Evolutionary conservation across 2,329 filamentous ascomycete genomes (phyloP).

Genomic region (Atkinsonella hypoxylon): DNA sequence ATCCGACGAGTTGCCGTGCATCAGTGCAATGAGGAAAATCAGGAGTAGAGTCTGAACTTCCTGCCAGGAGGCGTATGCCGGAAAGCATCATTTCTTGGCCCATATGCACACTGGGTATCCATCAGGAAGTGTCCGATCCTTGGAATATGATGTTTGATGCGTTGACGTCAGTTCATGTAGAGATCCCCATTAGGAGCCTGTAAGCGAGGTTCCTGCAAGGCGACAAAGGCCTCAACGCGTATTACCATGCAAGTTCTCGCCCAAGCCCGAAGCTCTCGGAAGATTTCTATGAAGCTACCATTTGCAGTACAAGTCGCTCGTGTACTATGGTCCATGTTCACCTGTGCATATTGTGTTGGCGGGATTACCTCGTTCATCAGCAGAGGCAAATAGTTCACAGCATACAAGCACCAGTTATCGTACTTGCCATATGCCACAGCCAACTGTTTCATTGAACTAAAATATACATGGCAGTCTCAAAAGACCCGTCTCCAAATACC

Average conservation of each 20-base stretch:
- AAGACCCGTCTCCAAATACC: not conserved
- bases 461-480: constrained; percentile 4
- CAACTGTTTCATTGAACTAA: not conserved
- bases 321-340: too few relatives aligned
- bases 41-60: too few relatives aligned
- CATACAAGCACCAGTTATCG: not conserved
- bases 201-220: not conserved
- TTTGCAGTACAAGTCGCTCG: too few relatives aligned
- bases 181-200: not conserved
- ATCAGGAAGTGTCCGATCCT: too few relatives aligned
- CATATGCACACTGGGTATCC: too few relatives aligned
- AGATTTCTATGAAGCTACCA: too few relatives aligned
- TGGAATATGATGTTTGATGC: not conserved
- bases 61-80: too few relatives aligned
- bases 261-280: too few relatives aligned
- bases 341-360: not conserved
- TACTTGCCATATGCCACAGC: not conserved
- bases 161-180: not conserved
- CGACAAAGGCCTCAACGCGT: not conserved
- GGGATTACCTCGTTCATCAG: not conserved
- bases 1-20: too few relatives aligned
- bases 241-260: not conserved
- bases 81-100: too few relatives aligned
- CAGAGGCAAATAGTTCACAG: not conserved
- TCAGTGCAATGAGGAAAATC: too few relatives aligned